phyloP scores from a whole-genome alignment of 768 basidiomycete species.

The Hygrophorus russula region DNA sequence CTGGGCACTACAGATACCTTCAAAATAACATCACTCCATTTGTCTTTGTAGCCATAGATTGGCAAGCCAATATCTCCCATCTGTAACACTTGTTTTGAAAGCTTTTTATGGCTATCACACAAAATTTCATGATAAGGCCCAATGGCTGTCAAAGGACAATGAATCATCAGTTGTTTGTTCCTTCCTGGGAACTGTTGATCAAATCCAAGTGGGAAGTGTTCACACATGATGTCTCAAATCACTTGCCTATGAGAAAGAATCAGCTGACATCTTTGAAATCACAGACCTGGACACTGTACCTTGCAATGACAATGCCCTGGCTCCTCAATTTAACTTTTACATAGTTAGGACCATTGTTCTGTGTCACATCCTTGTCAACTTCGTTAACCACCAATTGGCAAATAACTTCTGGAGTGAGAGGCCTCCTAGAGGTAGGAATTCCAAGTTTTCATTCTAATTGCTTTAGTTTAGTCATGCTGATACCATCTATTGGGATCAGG shows the following conservation, averaged over 20 bases:
- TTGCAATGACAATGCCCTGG: background rate
- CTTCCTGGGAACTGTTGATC: slow-evolving; percentile 10
- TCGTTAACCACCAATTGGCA: slow-evolving; percentile 8
- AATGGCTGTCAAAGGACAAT: background rate
- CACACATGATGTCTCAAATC: slow-evolving; percentile 3
- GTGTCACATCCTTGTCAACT: slow-evolving; percentile 9
- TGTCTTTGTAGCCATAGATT: slow-evolving; percentile 19
- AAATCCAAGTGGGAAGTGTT: slow-evolving; percentile 9
- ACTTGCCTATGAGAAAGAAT: background rate
- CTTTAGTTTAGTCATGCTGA: too few species aligned
- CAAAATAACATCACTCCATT: slow-evolving; percentile 13
- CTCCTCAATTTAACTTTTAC: slow-evolving; percentile 7
- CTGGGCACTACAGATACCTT: slow-evolving; percentile 16
- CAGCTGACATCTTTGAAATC: background rate
- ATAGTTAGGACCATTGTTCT: slow-evolving; percentile 10
- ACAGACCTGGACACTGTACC: too few species aligned
- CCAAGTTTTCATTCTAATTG: too few species aligned
- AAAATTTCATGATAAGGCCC: background rate
- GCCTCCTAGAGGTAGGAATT: too few species aligned
- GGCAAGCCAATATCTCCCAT: slow-evolving; percentile 20
- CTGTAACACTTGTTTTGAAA: slow-evolving; percentile 13
- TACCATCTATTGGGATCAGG: too few species aligned
- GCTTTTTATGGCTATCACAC: slow-evolving; percentile 21
- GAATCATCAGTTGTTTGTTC: slow-evolving; percentile 4
- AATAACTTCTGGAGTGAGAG: background rate